phyloP scores from a whole-genome alignment of 2,329 filamentous ascomycete genomes.

The Aspergillus felis region DNA sequence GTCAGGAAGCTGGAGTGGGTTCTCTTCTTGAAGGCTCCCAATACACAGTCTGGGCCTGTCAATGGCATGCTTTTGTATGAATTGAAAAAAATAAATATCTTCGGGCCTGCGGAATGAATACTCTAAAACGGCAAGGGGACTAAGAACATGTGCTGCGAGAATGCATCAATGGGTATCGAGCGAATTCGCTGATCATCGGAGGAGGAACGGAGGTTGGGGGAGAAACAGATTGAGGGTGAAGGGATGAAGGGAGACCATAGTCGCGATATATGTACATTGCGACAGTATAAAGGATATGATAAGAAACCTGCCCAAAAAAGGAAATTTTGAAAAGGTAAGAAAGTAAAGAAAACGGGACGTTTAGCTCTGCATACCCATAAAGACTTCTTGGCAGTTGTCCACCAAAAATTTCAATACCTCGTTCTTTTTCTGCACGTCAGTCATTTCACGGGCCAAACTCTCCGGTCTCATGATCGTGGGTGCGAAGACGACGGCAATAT shows the following conservation, averaged over 20 bases:
- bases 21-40: not conserved
- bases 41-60: not conserved
- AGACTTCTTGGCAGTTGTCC: slow-evolving; percentile 81
- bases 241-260: slow-evolving; percentile 3
- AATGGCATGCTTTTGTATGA: not conserved
- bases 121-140: slow-evolving; percentile 9
- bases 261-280: slow-evolving; percentile 23
- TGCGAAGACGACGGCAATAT: slow-evolving; percentile 93
- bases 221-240: slow-evolving; percentile 1
- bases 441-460: slow-evolving; percentile 90
- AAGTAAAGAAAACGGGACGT: not conserved
- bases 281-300: not conserved
- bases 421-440: slow-evolving; percentile 91
- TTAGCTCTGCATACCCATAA: slow-evolving; percentile 46
- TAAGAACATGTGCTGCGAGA: slow-evolving; percentile 13
- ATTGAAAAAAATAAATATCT: slow-evolving; percentile 22
- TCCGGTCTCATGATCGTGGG: slow-evolving; percentile 94
- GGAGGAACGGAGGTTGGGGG: slow-evolving; percentile 8
- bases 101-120: slow-evolving; percentile 30
- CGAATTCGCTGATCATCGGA: slow-evolving; percentile 23
- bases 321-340: not conserved
- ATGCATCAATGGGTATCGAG: slow-evolving; percentile 30
- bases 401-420: slow-evolving; percentile 87
- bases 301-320: slow-evolving; percentile 1
- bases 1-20: not conserved